Base-by-base conservation (phyloP, 192 early-diverging fungal genomes). In the Entomortierella chlamydospora region DNA sequence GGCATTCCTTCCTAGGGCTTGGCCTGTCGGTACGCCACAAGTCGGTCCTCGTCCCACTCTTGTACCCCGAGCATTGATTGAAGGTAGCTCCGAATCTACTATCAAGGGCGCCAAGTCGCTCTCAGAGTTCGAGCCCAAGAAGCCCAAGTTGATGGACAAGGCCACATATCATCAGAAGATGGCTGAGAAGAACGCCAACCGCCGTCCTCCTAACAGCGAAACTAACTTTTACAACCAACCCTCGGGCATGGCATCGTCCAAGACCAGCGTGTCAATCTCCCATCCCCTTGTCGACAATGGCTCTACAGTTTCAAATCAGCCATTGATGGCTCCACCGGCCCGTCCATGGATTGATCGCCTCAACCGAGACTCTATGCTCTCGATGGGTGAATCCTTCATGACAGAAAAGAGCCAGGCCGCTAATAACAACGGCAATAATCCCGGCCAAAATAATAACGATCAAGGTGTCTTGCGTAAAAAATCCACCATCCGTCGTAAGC, bases 81-180 rank as follows among this genome's bases (percentile, higher is more conserved):
- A 64, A 12, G 68, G 68, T 4, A 37, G 50, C 41, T 30, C 52
- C 4, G 73, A 64, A 9, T 57, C 55, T 1, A 58, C 33, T 0
- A 57, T 64, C 3, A 61, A 57, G 50, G 63, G 57, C 18, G 57
- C 68, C 61, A 79, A 79, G 63, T 70, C 76, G 6, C 58, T 79
- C 0, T 79, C 76, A 4, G 76, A 79, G 57, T 79, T 79, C 64
- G 76, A 79, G 57, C 76, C 76, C 55, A 79, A 79, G 68, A 70
- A 43, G 11, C 76, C 76, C 4, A 79, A 79, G 51, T 69, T 66
- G 2, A 70, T 79, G 76, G 76, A 79, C 68, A 79, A 79, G 34
- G 76, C 68, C 10, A 79, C 76, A 11, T 79, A 79, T 37, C 68
- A 66, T 41, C 57, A 57, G 45, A 70, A 70, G 57, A 79, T 79